phyloP scores from a whole-genome alignment of 768 basidiomycete species.

The Boletus subparvulus region DNA sequence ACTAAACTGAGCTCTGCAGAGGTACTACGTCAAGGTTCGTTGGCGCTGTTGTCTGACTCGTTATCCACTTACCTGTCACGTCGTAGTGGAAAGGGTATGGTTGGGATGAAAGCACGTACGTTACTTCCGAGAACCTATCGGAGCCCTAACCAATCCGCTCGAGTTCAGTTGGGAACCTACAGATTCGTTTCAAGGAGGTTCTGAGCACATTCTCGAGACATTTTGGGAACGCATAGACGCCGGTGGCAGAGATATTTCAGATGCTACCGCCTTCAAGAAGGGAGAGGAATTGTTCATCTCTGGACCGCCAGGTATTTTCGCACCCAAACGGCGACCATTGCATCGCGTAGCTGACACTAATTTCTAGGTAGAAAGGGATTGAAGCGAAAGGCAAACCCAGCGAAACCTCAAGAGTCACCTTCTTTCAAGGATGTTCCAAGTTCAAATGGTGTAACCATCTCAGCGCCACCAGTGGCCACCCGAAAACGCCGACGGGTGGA shows the following conservation, averaged over 20 bases:
- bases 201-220: conserved; percentile 47
- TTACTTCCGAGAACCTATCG: conserved; percentile 8
- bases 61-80: conserved; percentile 3
- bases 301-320: conserved; percentile 57
- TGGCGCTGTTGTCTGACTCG: not conserved
- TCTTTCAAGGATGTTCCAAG: conserved; percentile 6
- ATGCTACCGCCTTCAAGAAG: conserved; percentile 48
- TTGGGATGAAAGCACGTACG: conserved; percentile 58
- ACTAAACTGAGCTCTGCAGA: conserved; percentile 36
- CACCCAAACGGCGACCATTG: not conserved
- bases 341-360: not conserved
- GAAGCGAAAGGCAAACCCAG: conserved; percentile 18
- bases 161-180: conserved; percentile 63
- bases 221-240: conserved; percentile 40
- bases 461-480: conserved; percentile 16
- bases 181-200: conserved; percentile 54
- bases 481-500: conserved; percentile 29
- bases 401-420: conserved; percentile 7
- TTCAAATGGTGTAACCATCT: conserved; percentile 14
- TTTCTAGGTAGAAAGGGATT: conserved; percentile 17
- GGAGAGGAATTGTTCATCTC: conserved; percentile 55
- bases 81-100: conserved; percentile 62
- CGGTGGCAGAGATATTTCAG: conserved; percentile 45
- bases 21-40: conserved; percentile 59
- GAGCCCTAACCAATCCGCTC: conserved; percentile 4